Percentiles rank a stretch among this genome's conserved stretches.
Conservation (phyloP, 768 basidiomycete genomes). For the Terana coerulea region DNA sequence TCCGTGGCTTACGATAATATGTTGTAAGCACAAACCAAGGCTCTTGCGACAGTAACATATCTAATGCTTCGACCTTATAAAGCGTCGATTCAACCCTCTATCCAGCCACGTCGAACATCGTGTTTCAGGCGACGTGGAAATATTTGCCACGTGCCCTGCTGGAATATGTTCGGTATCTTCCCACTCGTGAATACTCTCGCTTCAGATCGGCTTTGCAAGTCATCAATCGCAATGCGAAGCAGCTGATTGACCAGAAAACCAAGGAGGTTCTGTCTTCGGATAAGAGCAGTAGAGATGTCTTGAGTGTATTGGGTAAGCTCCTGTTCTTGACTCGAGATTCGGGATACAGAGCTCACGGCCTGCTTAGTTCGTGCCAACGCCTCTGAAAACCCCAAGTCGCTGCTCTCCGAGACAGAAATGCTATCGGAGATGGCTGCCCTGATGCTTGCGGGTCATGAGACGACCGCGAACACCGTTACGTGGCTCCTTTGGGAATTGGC, state of each 20-base stretch:
- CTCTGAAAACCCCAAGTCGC: constrained; percentile 38
- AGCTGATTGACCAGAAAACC: constrained; percentile 42
- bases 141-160: constrained; percentile 25
- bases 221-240: constrained; percentile 37
- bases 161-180: constrained; percentile 24
- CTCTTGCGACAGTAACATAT: not conserved
- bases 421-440: constrained; percentile 21
- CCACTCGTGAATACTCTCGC: constrained; percentile 24
- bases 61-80: no score
- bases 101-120: constrained; percentile 18
- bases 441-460: constrained; percentile 24
- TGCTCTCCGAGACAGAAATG: constrained; percentile 31
- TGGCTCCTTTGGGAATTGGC: constrained; percentile 29
- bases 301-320: constrained; percentile 51
- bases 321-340: no score
- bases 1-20: not conserved
- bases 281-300: constrained; percentile 47
- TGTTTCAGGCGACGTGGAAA: constrained; percentile 27
- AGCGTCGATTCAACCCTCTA: constrained; percentile 30
- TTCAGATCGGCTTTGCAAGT: constrained; percentile 24
- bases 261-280: constrained; percentile 45
- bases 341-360: not conserved
- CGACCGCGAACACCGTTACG: constrained; percentile 25
- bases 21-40: constrained; percentile 17
- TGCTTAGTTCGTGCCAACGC: constrained; percentile 49